Percentiles rank a stretch among this genome's conserved stretches.
These are phyloP conservation scores for Jacaranda mimosifolia DNA, from an alignment of 257 asterid genomes.

Conservation along the genomic window DNA sequence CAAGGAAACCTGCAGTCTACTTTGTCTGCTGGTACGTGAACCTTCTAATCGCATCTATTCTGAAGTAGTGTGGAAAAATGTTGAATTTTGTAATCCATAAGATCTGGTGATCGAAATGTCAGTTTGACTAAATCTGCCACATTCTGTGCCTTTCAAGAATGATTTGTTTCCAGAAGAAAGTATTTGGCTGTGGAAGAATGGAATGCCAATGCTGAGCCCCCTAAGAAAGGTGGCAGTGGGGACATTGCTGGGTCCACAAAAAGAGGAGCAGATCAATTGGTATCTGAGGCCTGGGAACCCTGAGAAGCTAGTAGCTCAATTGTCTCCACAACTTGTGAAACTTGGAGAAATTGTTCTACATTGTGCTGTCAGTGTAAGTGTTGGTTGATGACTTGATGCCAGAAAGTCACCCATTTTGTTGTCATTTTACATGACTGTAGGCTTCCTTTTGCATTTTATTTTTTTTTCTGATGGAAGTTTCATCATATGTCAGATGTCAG, in stretches of 20 bases:
- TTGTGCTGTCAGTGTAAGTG: slow-evolving; percentile 42
- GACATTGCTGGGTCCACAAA: slow-evolving; percentile 50
- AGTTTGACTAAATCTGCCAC: slow-evolving; percentile 42
- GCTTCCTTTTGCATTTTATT: not conserved
- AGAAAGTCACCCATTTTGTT: not conserved
- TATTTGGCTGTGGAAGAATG: slow-evolving; percentile 88
- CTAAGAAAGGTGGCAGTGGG: slow-evolving; percentile 76
- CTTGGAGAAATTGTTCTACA: slow-evolving; percentile 52
- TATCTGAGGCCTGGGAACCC: slow-evolving; percentile 59
- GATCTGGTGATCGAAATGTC: slow-evolving; percentile 22
- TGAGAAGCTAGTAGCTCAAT: slow-evolving; percentile 69
- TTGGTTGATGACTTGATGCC: slow-evolving; percentile 20
- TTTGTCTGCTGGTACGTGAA: slow-evolving; percentile 80
- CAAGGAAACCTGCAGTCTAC: slow-evolving; percentile 91
- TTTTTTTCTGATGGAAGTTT: slow-evolving; percentile 33
- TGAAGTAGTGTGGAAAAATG: slow-evolving; percentile 20
- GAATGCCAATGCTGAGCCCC: slow-evolving; percentile 76
- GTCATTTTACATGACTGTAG: not conserved
- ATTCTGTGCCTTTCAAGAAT: slow-evolving; percentile 62
- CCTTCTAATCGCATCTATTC: slow-evolving; percentile 38
- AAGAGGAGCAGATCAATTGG: slow-evolving; percentile 72
- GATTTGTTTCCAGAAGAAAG: slow-evolving; percentile 87
- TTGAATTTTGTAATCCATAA: slow-evolving; percentile 12
- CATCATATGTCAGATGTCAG: slow-evolving; percentile 42
- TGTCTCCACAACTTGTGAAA: slow-evolving; percentile 50